A percentile compares a stretch with the other conserved stretches of the same genome.
Conservation (phyloP, 1,284 basidiomycete species). For the Papiliotrema nemorosa region DNA sequence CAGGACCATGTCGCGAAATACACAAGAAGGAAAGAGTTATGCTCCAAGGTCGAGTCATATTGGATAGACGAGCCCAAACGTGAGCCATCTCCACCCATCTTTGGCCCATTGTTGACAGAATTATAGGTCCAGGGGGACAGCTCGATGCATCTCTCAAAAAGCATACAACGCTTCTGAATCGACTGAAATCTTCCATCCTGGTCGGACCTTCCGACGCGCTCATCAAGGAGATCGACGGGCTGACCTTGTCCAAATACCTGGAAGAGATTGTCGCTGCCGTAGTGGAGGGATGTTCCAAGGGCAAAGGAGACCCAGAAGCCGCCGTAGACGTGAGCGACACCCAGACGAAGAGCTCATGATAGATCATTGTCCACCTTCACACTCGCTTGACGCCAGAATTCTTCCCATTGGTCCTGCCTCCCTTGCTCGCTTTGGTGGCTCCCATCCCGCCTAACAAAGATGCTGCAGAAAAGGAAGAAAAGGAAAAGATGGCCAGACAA, state of each 20-base stretch:
- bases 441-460: slow-evolving; percentile 48
- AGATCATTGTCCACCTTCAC: slow-evolving; percentile 87
- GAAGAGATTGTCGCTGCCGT: slow-evolving; percentile 88
- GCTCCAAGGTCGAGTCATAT: slow-evolving; percentile 40
- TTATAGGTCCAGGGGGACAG: slow-evolving; percentile 42
- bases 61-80: slow-evolving; percentile 47
- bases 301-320: slow-evolving; percentile 82
- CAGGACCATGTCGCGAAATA: slow-evolving; percentile 47
- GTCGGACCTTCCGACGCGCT: slow-evolving; percentile 61
- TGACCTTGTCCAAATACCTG: slow-evolving; percentile 92
- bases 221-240: slow-evolving; percentile 81
- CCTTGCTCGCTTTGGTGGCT: slow-evolving; percentile 64
- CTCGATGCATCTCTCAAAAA: slow-evolving; percentile 90
- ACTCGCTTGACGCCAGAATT: slow-evolving; percentile 77
- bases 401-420: slow-evolving; percentile 65
- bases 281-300: slow-evolving; percentile 77
- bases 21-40: slow-evolving; percentile 29
- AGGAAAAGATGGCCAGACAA: slow-evolving; percentile 72
- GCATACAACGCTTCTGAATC: slow-evolving; percentile 88
- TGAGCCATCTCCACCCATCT: slow-evolving; percentile 18
- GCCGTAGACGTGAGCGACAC: slow-evolving; percentile 74
- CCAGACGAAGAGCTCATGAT: neutral
- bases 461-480: slow-evolving; percentile 79
- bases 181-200: slow-evolving; percentile 58
- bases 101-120: neutral